phyloP scores from a whole-genome alignment of 139 green algal species.

The Eudorina sp. region DNA sequence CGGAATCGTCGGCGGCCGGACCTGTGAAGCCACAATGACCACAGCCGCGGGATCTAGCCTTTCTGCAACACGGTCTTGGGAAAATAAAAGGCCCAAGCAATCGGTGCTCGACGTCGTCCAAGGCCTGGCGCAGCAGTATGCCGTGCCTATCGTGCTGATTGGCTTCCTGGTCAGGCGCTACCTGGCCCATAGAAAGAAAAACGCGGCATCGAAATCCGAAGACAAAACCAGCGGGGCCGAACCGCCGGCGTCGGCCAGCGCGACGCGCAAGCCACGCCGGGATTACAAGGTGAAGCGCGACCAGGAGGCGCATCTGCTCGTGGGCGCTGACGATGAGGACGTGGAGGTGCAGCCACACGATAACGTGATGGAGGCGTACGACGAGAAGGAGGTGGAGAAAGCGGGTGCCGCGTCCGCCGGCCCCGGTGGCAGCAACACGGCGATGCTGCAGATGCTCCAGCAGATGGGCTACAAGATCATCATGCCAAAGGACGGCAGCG shows the following conservation, averaged over 20 bases:
- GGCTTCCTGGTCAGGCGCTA: conserved; percentile 19
- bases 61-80: background rate
- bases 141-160: background rate
- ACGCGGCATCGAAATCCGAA: conserved; percentile 7
- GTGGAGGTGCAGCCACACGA: conserved; percentile 31
- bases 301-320: conserved; percentile 17
- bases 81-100: background rate
- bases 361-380: conserved; percentile 34
- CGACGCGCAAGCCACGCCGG: conserved; percentile 36
- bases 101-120: background rate
- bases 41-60: background rate
- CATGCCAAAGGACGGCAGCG: conserved; percentile 44
- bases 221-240: background rate
- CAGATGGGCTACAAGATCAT: conserved; percentile 33
- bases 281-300: conserved; percentile 53
- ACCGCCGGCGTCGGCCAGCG: background rate
- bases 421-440: conserved; percentile 29
- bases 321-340: conserved; percentile 33
- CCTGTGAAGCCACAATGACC: background rate
- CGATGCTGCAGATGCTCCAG: conserved; percentile 54
- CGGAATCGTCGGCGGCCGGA: background rate
- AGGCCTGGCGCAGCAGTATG: conserved; percentile 12
- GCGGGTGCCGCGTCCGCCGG: background rate
- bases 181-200: conserved; percentile 8
- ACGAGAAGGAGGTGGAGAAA: conserved; percentile 44